phyloP scores from a whole-genome alignment of 352 stramenopile species.

The Pythium sp. region DNA sequence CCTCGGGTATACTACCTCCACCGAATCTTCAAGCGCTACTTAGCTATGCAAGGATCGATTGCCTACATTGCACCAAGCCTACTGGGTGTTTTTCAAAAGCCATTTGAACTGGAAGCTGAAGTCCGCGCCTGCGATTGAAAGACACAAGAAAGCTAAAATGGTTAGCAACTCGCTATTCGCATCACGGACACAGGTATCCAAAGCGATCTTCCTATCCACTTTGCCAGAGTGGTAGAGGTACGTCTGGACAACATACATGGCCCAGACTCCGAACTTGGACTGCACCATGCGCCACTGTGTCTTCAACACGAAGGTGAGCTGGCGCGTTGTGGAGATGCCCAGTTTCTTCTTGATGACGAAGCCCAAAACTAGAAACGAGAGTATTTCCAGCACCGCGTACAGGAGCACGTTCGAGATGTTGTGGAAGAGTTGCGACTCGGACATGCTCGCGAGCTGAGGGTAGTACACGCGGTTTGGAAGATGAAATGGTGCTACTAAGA shows the following conservation, averaged over 20 bases:
- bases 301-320: slow-evolving; percentile 21
- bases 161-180: too few species aligned
- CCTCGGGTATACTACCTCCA: too few species aligned
- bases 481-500: neutral
- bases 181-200: neutral
- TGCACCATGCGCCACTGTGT: slow-evolving; percentile 27
- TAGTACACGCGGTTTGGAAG: slow-evolving; percentile 18
- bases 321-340: slow-evolving; percentile 14
- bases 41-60: too few species aligned
- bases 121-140: slow-evolving; percentile 13
- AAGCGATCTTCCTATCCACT: neutral
- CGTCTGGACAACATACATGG: slow-evolving; percentile 5
- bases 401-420: slow-evolving; percentile 20
- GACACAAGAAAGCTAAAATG: neutral
- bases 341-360: slow-evolving; percentile 19
- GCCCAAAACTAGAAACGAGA: slow-evolving; percentile 21
- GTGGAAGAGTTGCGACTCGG: neutral
- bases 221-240: neutral
- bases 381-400: slow-evolving; percentile 22
- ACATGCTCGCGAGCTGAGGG: neutral
- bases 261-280: slow-evolving; percentile 24
- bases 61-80: too few species aligned
- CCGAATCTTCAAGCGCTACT: too few species aligned
- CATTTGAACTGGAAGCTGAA: slow-evolving; percentile 28
- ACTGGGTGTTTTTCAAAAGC: neutral